Evolutionary conservation across 2,329 filamentous ascomycete genomes (phyloP), one percentile per base, ranked within the genome.

Genomic region (Acephala macrosclerotiorum): DNA sequence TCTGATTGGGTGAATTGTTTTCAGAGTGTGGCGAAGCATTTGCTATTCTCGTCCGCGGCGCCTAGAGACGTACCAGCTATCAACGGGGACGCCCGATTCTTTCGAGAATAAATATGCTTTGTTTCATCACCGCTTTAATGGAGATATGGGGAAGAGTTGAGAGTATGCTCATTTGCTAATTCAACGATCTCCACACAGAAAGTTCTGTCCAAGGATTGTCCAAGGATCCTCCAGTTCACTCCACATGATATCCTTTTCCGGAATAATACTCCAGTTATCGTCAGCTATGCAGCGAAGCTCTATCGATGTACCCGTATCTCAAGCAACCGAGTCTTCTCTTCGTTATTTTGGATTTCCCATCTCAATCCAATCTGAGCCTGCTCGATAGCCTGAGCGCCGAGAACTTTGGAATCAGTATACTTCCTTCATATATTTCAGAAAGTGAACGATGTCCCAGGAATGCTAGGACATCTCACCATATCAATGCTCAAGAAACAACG

Each of bases 11-110:
- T 16, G 18, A 33, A 33, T 33, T 33, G 26, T 38, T 9, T 45
- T 22, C 35, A 29, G 16, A 36, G 58, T 58, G 63, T 66, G 65
- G 65, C 63, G 60, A 38, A 65, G 65, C 47, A 51, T 49, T 26
- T 56, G 62, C 67, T 67, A 65, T 67, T 63, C 62, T 60, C 25
- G 61, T 66, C 60, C 9, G 42, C 36, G 57, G 56, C 56, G 57
- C 45, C 47, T 55, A 59, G 56, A 55, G 45, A 45, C n/a, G n/a
- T 42, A 35, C 18, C 11, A 20, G 18, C n/a, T 18, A 26, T 35
- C 38, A 25, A 22, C 38, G 25, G 16, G 49, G 42, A 57, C 60
- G 65, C 58, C 49, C 25, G 42, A 58, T 42, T 51, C 56, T 49
- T n/a, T 22, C 20, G 18, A 49, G 9, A 7, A 53, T 33, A 25